phyloP scores from a whole-genome alignment of 352 stramenopile genomes.

The Blastocystis sp. region DNA sequence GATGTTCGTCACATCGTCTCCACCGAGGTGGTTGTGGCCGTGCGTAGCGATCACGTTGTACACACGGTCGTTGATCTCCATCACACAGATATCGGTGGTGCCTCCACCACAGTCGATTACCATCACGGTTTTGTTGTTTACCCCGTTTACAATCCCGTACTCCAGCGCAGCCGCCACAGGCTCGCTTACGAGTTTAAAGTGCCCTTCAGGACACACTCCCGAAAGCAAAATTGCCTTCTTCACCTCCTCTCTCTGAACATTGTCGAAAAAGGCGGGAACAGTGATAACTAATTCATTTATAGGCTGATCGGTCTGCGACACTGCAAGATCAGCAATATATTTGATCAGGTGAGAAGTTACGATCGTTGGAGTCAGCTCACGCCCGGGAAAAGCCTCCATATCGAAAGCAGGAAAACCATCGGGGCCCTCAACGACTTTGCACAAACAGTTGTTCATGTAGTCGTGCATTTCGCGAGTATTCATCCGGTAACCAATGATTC shows the following conservation, averaged over 20 bases:
- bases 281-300: not conserved
- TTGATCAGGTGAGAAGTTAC: not conserved
- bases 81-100: slow-evolving; percentile 70
- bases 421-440: not conserved
- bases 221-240: not conserved
- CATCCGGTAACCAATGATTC: not conserved
- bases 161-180: slow-evolving; percentile 2
- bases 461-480: not conserved
- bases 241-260: not conserved
- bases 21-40: slow-evolving; percentile 79
- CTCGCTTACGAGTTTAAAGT: slow-evolving; percentile 1
- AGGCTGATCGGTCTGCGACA: not conserved
- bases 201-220: not conserved
- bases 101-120: slow-evolving; percentile 71
- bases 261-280: slow-evolving; percentile 20
- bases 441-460: not conserved
- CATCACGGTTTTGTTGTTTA: not conserved
- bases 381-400: not conserved
- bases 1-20: slow-evolving; percentile 72
- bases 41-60: slow-evolving; percentile 71
- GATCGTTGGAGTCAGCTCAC: not conserved
- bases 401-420: not conserved
- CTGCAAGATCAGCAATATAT: not conserved
- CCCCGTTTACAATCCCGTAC: not conserved
- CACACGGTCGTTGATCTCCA: not conserved